A percentile compares a stretch with the other conserved stretches of the same genome.
Evolutionary conservation across 1,284 basidiomycete genomes (phyloP).

Genomic region (Moesziomyces aphidis): DNA sequence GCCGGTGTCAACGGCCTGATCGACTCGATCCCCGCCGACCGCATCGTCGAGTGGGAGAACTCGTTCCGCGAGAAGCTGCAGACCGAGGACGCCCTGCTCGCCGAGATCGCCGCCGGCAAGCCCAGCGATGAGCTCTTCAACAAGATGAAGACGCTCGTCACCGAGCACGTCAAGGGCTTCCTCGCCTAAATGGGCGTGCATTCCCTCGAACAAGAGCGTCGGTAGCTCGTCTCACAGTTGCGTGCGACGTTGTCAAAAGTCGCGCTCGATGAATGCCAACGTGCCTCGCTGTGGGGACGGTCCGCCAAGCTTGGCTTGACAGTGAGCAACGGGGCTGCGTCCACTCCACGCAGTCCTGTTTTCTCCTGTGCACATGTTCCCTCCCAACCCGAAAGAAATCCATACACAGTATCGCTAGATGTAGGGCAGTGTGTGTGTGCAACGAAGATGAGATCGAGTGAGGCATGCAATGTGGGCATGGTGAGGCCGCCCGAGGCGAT

Average conservation of each 20-base stretch:
- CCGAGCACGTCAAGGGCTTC: constrained; percentile 62
- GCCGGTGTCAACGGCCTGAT: constrained; percentile 85
- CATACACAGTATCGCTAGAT: constrained; percentile 47
- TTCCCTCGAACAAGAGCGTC: neutral
- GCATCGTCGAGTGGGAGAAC: constrained; percentile 93
- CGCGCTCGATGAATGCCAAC: neutral
- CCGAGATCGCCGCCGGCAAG: constrained; percentile 80
- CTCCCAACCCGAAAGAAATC: constrained; percentile 43
- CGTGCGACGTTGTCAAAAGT: no score
- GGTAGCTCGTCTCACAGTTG: neutral
- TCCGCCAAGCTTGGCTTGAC: neutral
- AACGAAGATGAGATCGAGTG: no score
- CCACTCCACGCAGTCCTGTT: neutral
- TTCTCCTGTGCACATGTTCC: constrained; percentile 10
- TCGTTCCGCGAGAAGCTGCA: constrained; percentile 82
- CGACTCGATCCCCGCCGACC: constrained; percentile 90
- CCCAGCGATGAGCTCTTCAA: constrained; percentile 90
- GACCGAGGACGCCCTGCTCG: constrained; percentile 66
- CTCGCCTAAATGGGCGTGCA: constrained; percentile 48
- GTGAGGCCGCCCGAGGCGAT: no score
- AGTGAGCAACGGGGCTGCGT: constrained; percentile 6
- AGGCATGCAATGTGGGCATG: no score
- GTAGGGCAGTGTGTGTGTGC: neutral
- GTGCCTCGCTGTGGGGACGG: neutral
- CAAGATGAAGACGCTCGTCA: constrained; percentile 72